A percentile compares a stretch with the other conserved stretches of the same genome.
phyloP scores from a whole-genome alignment of 768 basidiomycete genomes.

The Daedalea quercina region DNA sequence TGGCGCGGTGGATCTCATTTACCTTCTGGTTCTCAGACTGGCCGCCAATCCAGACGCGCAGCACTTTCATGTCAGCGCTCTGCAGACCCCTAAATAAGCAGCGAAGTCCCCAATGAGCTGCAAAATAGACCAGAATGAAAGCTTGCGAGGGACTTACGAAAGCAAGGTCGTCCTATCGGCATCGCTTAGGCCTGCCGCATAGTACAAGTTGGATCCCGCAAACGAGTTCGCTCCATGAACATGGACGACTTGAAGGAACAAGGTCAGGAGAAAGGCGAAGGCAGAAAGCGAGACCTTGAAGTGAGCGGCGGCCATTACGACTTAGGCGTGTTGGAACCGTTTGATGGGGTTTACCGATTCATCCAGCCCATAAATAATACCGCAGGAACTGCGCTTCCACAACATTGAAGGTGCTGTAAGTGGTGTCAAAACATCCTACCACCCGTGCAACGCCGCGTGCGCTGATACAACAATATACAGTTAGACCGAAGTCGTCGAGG shows the following conservation, averaged over 20 bases:
- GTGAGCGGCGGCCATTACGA: neutral
- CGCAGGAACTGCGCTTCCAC: too few relatives aligned
- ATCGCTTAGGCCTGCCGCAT: conserved; percentile 17
- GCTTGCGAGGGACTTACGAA: conserved; percentile 4
- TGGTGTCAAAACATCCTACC: too few relatives aligned
- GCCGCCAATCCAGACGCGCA: conserved; percentile 21
- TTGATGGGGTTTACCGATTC: too few relatives aligned
- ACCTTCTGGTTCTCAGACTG: conserved; percentile 16
- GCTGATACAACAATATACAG: too few relatives aligned
- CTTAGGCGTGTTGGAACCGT: neutral
- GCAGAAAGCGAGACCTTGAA: neutral
- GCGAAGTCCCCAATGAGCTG: neutral
- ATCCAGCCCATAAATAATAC: too few relatives aligned
- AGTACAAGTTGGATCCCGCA: conserved; percentile 21
- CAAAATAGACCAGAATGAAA: neutral
- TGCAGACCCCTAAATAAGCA: conserved; percentile 10
- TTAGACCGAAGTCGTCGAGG: too few relatives aligned
- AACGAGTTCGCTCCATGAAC: conserved; percentile 13
- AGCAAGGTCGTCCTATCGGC: conserved; percentile 14
- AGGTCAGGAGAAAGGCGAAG: neutral
- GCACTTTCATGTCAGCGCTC: conserved; percentile 19
- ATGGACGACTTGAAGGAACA: neutral
- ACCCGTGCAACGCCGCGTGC: too few relatives aligned
- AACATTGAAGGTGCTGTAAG: too few relatives aligned
- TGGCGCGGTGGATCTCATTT: neutral